Base-by-base conservation (phyloP, 2,329 filamentous ascomycete species). In the Aspergillus sp. region DNA sequence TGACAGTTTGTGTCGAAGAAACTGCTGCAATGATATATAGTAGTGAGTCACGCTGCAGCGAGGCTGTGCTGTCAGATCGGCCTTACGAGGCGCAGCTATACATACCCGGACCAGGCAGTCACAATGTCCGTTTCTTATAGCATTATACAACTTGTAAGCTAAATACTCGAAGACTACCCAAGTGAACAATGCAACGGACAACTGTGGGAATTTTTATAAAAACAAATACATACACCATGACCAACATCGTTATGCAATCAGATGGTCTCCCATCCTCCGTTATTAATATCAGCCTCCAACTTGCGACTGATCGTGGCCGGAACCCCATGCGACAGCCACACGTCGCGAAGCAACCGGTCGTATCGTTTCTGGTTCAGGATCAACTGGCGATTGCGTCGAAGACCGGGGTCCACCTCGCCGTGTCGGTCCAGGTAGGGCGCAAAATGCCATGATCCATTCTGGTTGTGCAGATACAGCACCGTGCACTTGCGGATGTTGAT, bases 401-500 rank as follows among this genome's bases (percentile, higher is more conserved):
- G 80, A 40, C 92, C 92, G n/a, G 89, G 85, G 72, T 99, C 94
- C 3, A 91, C 89, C 78, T 99, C 94, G 59, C 95, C 95, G 69
- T 97, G 95, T 68, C 89, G 88, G 72, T 99, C 94, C 58, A 97
- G 87, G 71, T 97, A 99, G 0, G 94, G 94, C 3, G 94, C 93
- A 40, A 87, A 83, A 58, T 88, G 87, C 77, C 88, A 99, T 21
- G 88, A 91, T 36, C 94, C 94, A 44, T 89, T 88, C 29, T 81
- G 78, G 54, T 87, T 85, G 74, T 96, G 91, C 50, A 96, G 78
- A 71, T 96, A 96, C 55, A 96, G 84, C 38, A 96, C 86, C 61
- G 88, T 90, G 76, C 95, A 97, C 76, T 97, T 97, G 61, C 94
- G 88, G 62, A 99, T 93, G 71, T 96, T 96, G 71, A 99, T 88